Percentiles rank a stretch among this genome's conserved stretches.
Conservation (phyloP, 2,329 filamentous ascomycete genomes). For the Cordyceps fumosorosea region DNA sequence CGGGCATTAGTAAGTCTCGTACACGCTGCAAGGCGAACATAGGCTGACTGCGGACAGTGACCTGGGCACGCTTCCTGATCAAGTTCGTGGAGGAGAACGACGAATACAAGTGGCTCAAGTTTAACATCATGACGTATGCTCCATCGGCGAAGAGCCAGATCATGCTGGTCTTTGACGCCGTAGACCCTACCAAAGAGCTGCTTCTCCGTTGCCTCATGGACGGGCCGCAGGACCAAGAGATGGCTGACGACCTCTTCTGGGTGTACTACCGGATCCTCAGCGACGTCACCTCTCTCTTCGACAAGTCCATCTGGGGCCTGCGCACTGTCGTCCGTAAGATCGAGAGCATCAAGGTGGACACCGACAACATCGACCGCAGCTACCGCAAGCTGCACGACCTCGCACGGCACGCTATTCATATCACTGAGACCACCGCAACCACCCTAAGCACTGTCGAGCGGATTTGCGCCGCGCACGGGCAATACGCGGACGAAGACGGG, state of each 20-base stretch:
- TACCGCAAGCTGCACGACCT: conserved; percentile 35
- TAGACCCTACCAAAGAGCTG: not conserved
- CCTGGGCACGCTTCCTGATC: conserved; percentile 27
- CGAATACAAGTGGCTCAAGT: conserved; percentile 29
- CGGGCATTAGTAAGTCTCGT: conserved; percentile 18
- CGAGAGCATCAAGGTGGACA: conserved; percentile 22
- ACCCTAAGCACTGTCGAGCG: conserved; percentile 24
- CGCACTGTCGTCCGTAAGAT: conserved; percentile 27
- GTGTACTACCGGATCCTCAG: conserved; percentile 25
- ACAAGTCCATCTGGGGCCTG: conserved; percentile 33
- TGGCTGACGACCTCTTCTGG: conserved; percentile 29
- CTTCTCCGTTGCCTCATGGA: conserved; percentile 9
- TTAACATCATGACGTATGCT: conserved; percentile 28
- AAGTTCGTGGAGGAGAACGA: conserved; percentile 20
- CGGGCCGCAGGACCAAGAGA: conserved; percentile 2
- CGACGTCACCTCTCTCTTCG: conserved; percentile 26
- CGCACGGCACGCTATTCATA: conserved; percentile 37
- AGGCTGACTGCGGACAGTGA: conserved; percentile 18
- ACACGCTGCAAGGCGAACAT: too few relatives aligned
- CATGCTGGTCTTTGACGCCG: conserved; percentile 27
- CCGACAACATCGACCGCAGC: conserved; percentile 17
- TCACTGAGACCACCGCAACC: conserved; percentile 35
- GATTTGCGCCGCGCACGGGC: conserved; percentile 27
- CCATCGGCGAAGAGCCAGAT: conserved; percentile 17
- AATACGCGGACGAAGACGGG: not conserved